Evolutionary conservation across 495 filamentous ascomycete species (phyloP).

Genomic region (Penicillium bialowiezense): DNA sequence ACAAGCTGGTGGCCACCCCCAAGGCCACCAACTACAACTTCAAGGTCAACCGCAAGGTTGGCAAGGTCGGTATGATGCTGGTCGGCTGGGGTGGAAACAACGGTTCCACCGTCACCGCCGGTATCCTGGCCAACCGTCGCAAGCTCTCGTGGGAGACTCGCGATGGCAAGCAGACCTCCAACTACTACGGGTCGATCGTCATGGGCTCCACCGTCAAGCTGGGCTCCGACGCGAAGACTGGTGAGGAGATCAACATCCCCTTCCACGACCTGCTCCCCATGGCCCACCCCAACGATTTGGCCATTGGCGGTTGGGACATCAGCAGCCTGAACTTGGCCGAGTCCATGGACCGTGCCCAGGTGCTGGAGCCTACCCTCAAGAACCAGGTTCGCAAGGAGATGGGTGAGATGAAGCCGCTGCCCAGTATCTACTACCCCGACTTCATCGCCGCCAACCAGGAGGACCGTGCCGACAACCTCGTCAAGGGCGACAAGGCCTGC

Average conservation of each 20-base stretch:
- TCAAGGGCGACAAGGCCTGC: conserved; percentile 79
- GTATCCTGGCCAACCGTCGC: conserved; percentile 93
- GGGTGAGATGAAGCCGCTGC: conserved; percentile 82
- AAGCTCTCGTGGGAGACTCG: conserved; percentile 88
- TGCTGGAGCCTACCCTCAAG: conserved; percentile 93
- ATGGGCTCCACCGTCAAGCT: conserved; percentile 98
- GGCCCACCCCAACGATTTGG: conserved; percentile 95
- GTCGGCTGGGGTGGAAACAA: conserved; percentile 99
- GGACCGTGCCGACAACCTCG: conserved; percentile 89
- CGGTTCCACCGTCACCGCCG: conserved; percentile 93
- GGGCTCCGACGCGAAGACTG: conserved; percentile 79
- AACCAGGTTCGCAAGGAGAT: conserved; percentile 86
- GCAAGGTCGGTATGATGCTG: conserved; percentile 94
- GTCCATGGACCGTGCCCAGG: conserved; percentile 93
- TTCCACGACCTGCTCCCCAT: conserved; percentile 94
- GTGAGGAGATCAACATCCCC: conserved; percentile 91
- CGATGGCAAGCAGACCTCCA: conserved; percentile 77
- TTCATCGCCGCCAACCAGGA: conserved; percentile 99
- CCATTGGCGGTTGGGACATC: conserved; percentile 97
- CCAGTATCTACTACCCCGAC: conserved; percentile 97
- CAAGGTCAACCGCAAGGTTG: conserved; percentile 91
- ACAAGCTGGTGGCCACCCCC: conserved; percentile 79
- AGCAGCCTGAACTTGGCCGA: conserved; percentile 81
- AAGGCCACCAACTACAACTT: conserved; percentile 93
- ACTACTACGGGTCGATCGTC: conserved; percentile 97